phyloP scores from a whole-genome alignment of 345 rosid species.

The Hevea brasiliensis region DNA sequence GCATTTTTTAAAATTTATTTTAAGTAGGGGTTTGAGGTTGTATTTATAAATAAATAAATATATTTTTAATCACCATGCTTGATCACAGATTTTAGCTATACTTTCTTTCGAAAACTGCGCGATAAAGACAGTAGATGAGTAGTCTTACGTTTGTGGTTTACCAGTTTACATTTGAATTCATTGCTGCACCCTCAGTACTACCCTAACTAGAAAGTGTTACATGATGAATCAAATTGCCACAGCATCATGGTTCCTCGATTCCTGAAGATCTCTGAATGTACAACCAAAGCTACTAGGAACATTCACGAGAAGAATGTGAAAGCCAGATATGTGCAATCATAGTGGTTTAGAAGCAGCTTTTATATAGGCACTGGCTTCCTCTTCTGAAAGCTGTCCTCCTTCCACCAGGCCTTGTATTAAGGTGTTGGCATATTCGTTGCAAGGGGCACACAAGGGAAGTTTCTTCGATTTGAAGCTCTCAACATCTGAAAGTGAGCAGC shows the following conservation, averaged over 20 bases:
- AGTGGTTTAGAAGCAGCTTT: constrained; percentile 55
- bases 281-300: not conserved
- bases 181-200: too few relatives aligned
- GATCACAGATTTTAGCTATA: too few relatives aligned
- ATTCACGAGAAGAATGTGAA: not conserved
- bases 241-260: not conserved
- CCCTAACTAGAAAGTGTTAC: not conserved
- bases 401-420: constrained; percentile 67
- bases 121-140: too few relatives aligned
- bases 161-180: too few relatives aligned
- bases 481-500: constrained; percentile 46
- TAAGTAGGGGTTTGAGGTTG: too few relatives aligned
- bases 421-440: constrained; percentile 46
- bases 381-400: constrained; percentile 62
- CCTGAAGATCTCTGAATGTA: not conserved
- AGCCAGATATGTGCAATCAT: constrained; percentile 25
- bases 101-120: too few relatives aligned
- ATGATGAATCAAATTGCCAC: not conserved
- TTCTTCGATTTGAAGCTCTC: constrained; percentile 54
- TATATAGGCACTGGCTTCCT: constrained; percentile 66
- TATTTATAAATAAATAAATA: too few relatives aligned
- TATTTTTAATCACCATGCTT: too few relatives aligned
- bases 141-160: too few relatives aligned
- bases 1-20: too few relatives aligned
- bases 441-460: constrained; percentile 50